phyloP scores from a whole-genome alignment of 129 eudicot genomes.

The Arctium minus region DNA sequence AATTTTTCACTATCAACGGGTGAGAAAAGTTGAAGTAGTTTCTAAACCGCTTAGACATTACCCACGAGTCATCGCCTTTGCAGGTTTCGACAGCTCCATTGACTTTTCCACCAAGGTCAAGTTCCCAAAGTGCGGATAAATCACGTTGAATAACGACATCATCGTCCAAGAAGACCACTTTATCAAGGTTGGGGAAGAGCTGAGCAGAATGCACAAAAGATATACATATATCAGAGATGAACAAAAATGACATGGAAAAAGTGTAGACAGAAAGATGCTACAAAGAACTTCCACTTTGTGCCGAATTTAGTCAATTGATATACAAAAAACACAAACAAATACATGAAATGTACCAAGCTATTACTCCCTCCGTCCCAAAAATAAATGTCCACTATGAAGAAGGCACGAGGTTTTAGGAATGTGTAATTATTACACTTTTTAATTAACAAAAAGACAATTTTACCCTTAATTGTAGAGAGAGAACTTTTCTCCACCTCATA shows the following conservation, averaged over 20 bases:
- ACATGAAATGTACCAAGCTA: background rate
- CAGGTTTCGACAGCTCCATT: slow-evolving; percentile 99
- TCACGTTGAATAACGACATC: slow-evolving; percentile 94
- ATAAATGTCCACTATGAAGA: no score
- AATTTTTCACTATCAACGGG: slow-evolving; percentile 64
- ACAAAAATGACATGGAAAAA: background rate
- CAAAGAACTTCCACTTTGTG: background rate
- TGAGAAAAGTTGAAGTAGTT: slow-evolving; percentile 95
- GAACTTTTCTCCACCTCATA: no score
- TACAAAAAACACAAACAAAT: background rate
- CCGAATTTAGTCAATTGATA: no score
- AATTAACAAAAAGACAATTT: no score
- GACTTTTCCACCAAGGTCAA: slow-evolving; percentile 90
- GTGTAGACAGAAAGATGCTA: background rate
- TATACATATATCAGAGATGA: background rate
- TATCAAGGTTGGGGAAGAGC: slow-evolving; percentile 94
- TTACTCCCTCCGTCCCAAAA: no score
- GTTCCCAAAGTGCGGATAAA: slow-evolving; percentile 83
- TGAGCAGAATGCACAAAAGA: slow-evolving; percentile 33
- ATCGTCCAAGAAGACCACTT: slow-evolving; percentile 94
- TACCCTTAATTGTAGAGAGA: no score
- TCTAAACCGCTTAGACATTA: slow-evolving; percentile 87
- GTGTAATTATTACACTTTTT: no score
- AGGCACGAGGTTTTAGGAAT: no score
- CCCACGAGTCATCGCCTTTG: slow-evolving; percentile 93